Evolutionary conservation across 2,329 filamentous ascomycete genomes (phyloP).

Genomic region (Microdochium paspali): DNA sequence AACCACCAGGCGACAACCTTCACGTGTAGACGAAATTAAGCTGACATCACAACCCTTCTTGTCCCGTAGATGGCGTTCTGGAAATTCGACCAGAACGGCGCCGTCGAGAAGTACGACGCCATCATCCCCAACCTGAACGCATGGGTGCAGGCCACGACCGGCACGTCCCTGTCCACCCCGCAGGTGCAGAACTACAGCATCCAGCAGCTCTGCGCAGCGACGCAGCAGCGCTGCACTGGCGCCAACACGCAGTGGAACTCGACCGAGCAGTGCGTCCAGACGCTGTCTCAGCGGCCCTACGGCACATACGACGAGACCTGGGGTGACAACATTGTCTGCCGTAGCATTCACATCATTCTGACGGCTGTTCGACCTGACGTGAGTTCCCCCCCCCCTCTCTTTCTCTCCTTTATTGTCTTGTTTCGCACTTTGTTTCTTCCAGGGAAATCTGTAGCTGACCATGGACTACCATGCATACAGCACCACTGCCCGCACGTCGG

Average conservation of each 20-base stretch:
- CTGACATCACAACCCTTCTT: background rate
- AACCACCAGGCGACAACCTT: background rate
- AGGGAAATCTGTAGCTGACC: background rate
- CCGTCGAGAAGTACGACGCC: conserved; percentile 30
- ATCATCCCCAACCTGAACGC: conserved; percentile 30
- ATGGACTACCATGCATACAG: conserved; percentile 5
- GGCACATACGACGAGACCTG: conserved; percentile 31
- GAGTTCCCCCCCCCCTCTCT: no score
- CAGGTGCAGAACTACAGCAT: conserved; percentile 17
- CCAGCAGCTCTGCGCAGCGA: conserved; percentile 20
- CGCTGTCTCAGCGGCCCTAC: conserved; percentile 22
- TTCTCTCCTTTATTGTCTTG: conserved; percentile 1
- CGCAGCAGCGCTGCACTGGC: conserved; percentile 24
- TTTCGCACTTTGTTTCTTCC: background rate
- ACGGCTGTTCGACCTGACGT: conserved; percentile 17
- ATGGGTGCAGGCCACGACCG: conserved; percentile 21
- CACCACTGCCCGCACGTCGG: conserved; percentile 18
- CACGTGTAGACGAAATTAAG: background rate
- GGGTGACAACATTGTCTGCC: conserved; percentile 32
- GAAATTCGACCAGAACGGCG: background rate
- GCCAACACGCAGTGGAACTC: conserved; percentile 24
- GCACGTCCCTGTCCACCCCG: conserved; percentile 15
- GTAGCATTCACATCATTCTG: conserved; percentile 29
- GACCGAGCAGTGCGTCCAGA: conserved; percentile 20
- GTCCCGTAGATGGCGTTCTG: conserved; percentile 10